Conservation (phyloP, 1,139 yeast species). For the Protomyces gravidus region DNA sequence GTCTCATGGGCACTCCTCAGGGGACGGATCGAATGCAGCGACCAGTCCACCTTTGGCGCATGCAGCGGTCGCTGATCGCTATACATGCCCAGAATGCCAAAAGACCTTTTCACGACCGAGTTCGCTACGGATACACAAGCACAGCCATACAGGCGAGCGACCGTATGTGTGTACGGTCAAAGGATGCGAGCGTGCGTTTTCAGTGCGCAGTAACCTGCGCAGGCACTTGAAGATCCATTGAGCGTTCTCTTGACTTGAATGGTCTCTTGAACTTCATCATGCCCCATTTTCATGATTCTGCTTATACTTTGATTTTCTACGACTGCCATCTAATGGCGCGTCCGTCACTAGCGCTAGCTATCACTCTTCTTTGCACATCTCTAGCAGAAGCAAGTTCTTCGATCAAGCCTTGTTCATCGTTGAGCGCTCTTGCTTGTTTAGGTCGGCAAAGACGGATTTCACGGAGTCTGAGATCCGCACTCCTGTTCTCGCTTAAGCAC, state of each 20-base stretch:
- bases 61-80: conserved; percentile 17
- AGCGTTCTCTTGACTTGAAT: not conserved
- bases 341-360: too few species aligned
- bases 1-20: not conserved
- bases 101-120: conserved; percentile 78
- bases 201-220: conserved; percentile 75
- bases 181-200: conserved; percentile 66
- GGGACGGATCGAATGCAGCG: not conserved
- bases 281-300: not conserved
- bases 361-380: too few species aligned
- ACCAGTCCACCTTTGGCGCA: not conserved
- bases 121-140: conserved; percentile 71
- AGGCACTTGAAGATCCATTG: conserved; percentile 50
- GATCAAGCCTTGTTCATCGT: too few species aligned
- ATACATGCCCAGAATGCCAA: conserved; percentile 63
- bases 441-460: too few species aligned
- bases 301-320: too few species aligned
- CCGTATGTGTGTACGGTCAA: conserved; percentile 65
- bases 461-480: too few species aligned
- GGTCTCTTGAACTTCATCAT: not conserved
- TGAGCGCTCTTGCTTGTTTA: too few species aligned
- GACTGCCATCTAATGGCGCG: too few species aligned
- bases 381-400: too few species aligned
- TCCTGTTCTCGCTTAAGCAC: too few species aligned
- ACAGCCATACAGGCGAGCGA: conserved; percentile 83